phyloP scores from a whole-genome alignment of 345 rosid species.

The Lepidium africanum region DNA sequence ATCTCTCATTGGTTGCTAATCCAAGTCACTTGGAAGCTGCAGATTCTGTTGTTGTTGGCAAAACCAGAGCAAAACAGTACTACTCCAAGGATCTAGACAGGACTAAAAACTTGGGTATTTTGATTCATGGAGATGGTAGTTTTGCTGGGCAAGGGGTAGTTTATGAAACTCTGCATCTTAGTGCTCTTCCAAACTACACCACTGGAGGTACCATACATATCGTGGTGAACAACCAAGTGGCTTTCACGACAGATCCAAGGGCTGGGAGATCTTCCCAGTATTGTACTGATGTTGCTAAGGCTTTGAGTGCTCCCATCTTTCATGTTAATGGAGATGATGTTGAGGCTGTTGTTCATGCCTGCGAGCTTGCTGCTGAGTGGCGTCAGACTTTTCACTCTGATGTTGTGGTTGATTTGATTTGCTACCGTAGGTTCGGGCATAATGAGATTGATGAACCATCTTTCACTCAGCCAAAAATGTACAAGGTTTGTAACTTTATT shows the following conservation, averaged over 20 bases:
- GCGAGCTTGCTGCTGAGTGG: constrained; percentile 91
- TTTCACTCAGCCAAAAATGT: constrained; percentile 83
- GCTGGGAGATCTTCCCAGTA: constrained; percentile 83
- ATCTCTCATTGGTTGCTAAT: constrained; percentile 79
- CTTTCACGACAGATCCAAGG: constrained; percentile 76
- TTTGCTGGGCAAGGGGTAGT: constrained; percentile 93
- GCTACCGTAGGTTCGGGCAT: constrained; percentile 75
- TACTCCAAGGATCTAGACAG: constrained; percentile 64
- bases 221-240: constrained; percentile 89
- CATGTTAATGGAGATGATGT: constrained; percentile 78
- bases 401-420: constrained; percentile 73
- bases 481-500: constrained; percentile 40
- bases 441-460: constrained; percentile 88
- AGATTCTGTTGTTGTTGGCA: constrained; percentile 76
- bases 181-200: constrained; percentile 78
- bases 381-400: constrained; percentile 80
- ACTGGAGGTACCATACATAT: constrained; percentile 84
- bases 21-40: constrained; percentile 95
- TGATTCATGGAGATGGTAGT: constrained; percentile 91
- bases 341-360: constrained; percentile 75
- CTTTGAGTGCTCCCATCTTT: constrained; percentile 77
- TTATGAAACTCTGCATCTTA: constrained; percentile 79
- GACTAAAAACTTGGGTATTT: constrained; percentile 64
- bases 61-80: constrained; percentile 82
- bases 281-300: constrained; percentile 87